A percentile compares a stretch with the other conserved stretches of the same genome.
These are phyloP conservation scores for Apophysomyces ossiformis DNA, from an alignment of 371 early-diverging fungal genomes.

Conservation along the genomic window DNA sequence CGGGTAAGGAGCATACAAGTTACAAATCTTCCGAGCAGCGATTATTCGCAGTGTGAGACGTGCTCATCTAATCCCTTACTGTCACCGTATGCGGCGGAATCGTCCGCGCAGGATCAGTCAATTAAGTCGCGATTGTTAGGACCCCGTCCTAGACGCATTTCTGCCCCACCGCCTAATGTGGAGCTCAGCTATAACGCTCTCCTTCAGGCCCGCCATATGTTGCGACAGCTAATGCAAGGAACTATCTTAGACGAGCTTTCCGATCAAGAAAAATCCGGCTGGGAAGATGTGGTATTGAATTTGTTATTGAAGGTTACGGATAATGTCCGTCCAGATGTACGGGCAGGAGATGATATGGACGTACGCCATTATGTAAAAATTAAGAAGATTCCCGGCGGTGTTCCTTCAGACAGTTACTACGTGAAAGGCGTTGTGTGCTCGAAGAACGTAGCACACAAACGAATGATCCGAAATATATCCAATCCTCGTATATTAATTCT, in stretches of 20 bases:
- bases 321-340: conserved; percentile 71
- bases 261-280: conserved; percentile 52
- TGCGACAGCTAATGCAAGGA: conserved; percentile 59
- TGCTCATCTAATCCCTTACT: conserved; percentile 34
- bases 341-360: conserved; percentile 85
- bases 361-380: conserved; percentile 91
- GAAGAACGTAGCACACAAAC: conserved; percentile 91
- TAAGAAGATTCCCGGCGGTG: conserved; percentile 92
- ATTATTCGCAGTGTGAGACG: conserved; percentile 22
- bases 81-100: conserved; percentile 19
- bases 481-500: conserved; percentile 86
- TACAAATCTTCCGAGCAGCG: conserved; percentile 32
- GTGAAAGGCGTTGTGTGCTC: conserved; percentile 88
- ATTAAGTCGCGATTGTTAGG: conserved; percentile 21
- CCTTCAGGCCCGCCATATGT: conserved; percentile 65
- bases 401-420: conserved; percentile 79
- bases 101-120: conserved; percentile 9
- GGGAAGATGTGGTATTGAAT: conserved; percentile 80
- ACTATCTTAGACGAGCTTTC: conserved; percentile 23
- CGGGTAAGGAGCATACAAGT: conserved; percentile 27
- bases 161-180: conserved; percentile 56
- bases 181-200: conserved; percentile 74
- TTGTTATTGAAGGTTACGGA: conserved; percentile 74
- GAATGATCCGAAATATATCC: conserved; percentile 72
- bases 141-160: conserved; percentile 49